Evolutionary conservation across 83 land plant genomes (phyloP).

Genomic region (Diphasiastrum complanatum): DNA sequence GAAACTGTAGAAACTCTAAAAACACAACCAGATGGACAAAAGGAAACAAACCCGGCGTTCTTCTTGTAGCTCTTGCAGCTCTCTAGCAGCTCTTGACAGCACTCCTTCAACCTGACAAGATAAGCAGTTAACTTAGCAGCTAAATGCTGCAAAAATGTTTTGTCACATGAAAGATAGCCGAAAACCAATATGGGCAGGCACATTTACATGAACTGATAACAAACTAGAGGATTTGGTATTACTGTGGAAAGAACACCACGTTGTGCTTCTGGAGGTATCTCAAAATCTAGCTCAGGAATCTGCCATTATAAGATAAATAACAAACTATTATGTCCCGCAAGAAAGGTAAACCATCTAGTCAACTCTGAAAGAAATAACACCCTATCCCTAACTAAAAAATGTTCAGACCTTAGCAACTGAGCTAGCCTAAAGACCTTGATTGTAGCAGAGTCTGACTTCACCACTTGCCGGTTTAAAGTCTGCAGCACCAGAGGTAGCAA

Average conservation of each 20-base stretch:
- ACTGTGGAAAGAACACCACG: constrained; percentile 92
- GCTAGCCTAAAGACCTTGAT: constrained; percentile 59
- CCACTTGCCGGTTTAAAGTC: constrained; percentile 82
- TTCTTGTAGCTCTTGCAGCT: constrained; percentile 75
- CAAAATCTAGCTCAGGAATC: constrained; percentile 97
- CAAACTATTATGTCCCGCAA: neutral
- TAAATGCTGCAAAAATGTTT: no score
- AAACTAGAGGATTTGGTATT: no score
- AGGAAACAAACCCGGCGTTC: constrained; percentile 83
- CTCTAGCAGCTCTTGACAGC: constrained; percentile 71
- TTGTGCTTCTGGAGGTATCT: constrained; percentile 97
- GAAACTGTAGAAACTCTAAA: no score
- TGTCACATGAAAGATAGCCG: neutral
- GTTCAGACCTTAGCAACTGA: no score
- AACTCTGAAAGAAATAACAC: no score
- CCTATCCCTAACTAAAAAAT: no score
- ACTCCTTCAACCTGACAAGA: constrained; percentile 83
- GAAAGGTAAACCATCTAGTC: no score
- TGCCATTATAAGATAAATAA: constrained; percentile 26
- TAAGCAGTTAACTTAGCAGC: no score
- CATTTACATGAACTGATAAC: no score
- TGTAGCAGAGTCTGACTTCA: constrained; percentile 95
- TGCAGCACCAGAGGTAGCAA: constrained; percentile 32
- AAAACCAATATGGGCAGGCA: neutral
- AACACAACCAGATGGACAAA: no score